phyloP scores from a whole-genome alignment of 495 filamentous ascomycete genomes.

The Penicillium canariense region DNA sequence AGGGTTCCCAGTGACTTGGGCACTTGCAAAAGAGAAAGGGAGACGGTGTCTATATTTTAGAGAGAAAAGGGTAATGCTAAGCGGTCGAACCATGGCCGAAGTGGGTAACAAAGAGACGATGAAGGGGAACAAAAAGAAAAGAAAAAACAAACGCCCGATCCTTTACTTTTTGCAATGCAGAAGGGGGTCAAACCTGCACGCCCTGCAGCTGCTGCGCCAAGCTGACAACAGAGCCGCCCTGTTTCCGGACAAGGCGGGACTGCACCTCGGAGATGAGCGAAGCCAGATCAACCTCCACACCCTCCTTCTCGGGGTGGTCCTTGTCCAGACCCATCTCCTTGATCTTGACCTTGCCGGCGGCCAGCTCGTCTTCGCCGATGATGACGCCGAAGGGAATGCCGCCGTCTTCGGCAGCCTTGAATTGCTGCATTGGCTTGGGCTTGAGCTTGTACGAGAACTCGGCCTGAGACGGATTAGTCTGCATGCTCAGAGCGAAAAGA shows the following conservation, averaged over 20 bases:
- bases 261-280: constrained; percentile 63
- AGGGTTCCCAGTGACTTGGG: not conserved
- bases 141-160: constrained; percentile 13
- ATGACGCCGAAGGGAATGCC: constrained; percentile 74
- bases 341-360: constrained; percentile 70
- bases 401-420: constrained; percentile 72
- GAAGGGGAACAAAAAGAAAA: constrained; percentile 9
- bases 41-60: not conserved
- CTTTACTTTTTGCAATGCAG: constrained; percentile 12
- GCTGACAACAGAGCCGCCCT: constrained; percentile 13
- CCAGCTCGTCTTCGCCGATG: constrained; percentile 76
- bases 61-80: not conserved
- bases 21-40: not conserved
- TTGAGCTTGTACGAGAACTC: constrained; percentile 80
- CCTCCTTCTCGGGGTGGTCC: constrained; percentile 83
- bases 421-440: constrained; percentile 73
- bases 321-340: constrained; percentile 81
- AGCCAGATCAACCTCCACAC: constrained; percentile 62
- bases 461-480: constrained; percentile 41
- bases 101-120: not conserved
- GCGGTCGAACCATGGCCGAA: not conserved
- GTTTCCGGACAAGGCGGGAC: constrained; percentile 29
- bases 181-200: constrained; percentile 11
- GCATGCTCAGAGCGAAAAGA: not conserved
- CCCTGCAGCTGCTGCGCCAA: constrained; percentile 29